Percentiles rank a stretch among this genome's conserved stretches.
These are phyloP conservation scores for Cryptosporidium tyzzeri DNA, from an alignment of 169 alveolate genomes.

Conservation along the genomic window DNA sequence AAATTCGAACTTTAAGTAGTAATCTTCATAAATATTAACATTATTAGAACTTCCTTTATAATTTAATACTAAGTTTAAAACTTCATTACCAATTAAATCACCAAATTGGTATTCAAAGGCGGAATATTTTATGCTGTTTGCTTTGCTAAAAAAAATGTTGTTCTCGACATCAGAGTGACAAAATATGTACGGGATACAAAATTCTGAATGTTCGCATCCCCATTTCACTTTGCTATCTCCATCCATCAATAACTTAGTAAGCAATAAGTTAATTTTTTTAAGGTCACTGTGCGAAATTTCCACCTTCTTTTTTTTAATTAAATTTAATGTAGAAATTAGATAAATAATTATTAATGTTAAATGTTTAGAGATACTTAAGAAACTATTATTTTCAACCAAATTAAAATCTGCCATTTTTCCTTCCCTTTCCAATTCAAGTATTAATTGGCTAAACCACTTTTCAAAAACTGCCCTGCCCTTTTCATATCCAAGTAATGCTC, in stretches of 20 bases:
- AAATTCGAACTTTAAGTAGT: conserved; percentile 18
- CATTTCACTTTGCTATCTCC: neutral
- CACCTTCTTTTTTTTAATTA: conserved; percentile 20
- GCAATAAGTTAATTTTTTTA: neutral
- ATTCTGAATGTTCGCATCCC: conserved; percentile 35
- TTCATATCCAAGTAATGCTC: conserved; percentile 18
- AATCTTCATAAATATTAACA: neutral
- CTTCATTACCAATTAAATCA: neutral
- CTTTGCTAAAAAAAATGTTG: conserved; percentile 19
- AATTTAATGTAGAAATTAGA: conserved; percentile 1
- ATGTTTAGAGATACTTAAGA: neutral
- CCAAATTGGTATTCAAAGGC: conserved; percentile 12
- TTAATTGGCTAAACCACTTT: conserved; percentile 23
- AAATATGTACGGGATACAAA: conserved; percentile 59
- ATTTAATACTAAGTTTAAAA: neutral
- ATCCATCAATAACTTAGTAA: conserved; percentile 1
- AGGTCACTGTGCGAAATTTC: neutral
- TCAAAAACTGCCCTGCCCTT: conserved; percentile 37
- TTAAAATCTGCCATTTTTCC: neutral
- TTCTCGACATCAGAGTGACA: conserved; percentile 32
- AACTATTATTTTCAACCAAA: neutral
- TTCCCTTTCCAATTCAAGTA: neutral
- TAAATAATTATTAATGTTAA: conserved; percentile 33
- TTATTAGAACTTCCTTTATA: neutral
- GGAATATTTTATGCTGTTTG: neutral